Percentiles rank a stretch among this genome's conserved stretches.
Evolutionary conservation across 2,329 filamentous ascomycete species (phyloP).

Genomic region (Teratosphaeria pseudoeucalypti): DNA sequence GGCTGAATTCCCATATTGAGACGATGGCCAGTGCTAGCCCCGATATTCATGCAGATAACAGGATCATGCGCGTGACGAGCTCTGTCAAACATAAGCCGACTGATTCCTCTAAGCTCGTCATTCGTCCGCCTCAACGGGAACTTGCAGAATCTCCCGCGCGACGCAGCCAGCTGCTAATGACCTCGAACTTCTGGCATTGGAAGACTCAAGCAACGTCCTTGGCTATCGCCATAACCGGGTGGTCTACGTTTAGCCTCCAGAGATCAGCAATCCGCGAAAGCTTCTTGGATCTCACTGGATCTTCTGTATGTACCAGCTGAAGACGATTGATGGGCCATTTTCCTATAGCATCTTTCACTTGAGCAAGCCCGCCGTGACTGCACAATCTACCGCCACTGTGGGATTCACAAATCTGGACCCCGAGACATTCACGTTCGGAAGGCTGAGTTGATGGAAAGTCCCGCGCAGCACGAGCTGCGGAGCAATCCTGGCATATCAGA

Average conservation of each 20-base stretch:
- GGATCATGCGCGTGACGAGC: slow-evolving; percentile 6
- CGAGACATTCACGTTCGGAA: not conserved
- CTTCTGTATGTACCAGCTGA: not conserved
- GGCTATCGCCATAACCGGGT: not conserved
- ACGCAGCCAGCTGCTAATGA: not conserved
- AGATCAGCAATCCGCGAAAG: slow-evolving; percentile 7
- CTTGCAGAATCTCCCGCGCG: slow-evolving; percentile 1
- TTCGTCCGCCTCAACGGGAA: not conserved
- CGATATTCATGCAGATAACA: slow-evolving; percentile 8
- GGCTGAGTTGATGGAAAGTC: not conserved
- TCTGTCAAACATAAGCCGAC: slow-evolving; percentile 1
- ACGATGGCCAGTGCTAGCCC: not conserved
- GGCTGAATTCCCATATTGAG: not conserved
- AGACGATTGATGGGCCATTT: not conserved
- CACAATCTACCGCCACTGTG: not conserved
- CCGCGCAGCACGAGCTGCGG: not conserved
- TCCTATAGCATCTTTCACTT: not conserved
- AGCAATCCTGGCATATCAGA: not conserved
- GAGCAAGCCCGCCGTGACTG: not conserved
- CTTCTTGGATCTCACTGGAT: not conserved
- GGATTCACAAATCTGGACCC: not conserved
- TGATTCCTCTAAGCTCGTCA: not conserved
- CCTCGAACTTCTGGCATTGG: not conserved
- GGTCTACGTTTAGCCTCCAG: not conserved
- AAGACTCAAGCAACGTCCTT: not conserved